Conservation (phyloP, 768 basidiomycete genomes). For the Psilocybe subaeruginosa region DNA sequence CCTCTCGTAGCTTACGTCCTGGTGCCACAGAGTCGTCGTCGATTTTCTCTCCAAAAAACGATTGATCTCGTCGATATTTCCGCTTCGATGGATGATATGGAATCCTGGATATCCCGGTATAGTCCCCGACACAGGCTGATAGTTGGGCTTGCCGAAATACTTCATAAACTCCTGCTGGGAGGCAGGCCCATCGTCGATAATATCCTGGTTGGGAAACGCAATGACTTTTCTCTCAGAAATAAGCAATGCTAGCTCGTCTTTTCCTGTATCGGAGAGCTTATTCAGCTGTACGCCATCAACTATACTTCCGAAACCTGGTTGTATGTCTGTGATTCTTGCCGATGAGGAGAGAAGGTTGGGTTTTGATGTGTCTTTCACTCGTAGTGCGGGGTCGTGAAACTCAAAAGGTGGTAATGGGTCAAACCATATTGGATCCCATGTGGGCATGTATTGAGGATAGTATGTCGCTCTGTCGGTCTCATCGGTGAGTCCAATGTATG, state of each 20-base stretch:
- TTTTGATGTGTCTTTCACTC: conserved; percentile 9
- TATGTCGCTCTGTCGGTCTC: conserved; percentile 5
- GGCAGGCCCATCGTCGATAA: conserved; percentile 12
- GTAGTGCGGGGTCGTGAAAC: conserved; percentile 12
- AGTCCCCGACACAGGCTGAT: conserved; percentile 14
- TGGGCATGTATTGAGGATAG: conserved; percentile 11
- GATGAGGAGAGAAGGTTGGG: conserved; percentile 6
- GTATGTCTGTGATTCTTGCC: conserved; percentile 1
- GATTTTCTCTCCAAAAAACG: conserved; percentile 8
- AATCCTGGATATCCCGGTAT: conserved; percentile 14
- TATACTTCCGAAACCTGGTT: conserved; percentile 7
- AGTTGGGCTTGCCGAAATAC: conserved; percentile 16
- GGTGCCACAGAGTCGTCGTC: conserved; percentile 16
- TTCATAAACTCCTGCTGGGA: conserved; percentile 15
- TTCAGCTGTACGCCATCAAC: neutral
- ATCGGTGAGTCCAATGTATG: conserved; percentile 3
- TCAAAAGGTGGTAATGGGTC: conserved; percentile 12
- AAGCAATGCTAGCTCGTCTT: conserved; percentile 16
- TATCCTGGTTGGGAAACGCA: conserved; percentile 13
- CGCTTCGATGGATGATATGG: conserved; percentile 18
- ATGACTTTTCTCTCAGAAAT: conserved; percentile 16
- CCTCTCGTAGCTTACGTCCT: conserved; percentile 16
- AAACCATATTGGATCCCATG: conserved; percentile 14
- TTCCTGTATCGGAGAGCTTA: conserved; percentile 1
- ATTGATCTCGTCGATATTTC: conserved; percentile 10